Percentiles rank a stretch among this genome's conserved stretches.
Evolutionary conservation across 768 basidiomycete species (phyloP).

Genomic region (Daedaleopsis nitida): DNA sequence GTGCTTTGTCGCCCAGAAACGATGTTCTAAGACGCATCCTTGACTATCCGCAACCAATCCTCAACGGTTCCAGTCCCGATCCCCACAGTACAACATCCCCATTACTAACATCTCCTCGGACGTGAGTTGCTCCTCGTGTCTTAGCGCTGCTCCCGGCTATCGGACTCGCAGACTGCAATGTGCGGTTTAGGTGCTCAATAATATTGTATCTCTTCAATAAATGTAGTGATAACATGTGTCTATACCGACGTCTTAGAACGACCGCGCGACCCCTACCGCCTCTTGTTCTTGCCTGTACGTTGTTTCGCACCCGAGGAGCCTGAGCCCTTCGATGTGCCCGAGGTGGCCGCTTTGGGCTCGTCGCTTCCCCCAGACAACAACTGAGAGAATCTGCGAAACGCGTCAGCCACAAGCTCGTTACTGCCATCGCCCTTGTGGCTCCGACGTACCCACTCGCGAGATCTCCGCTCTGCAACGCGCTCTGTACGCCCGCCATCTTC

Average conservation of each 20-base stretch:
- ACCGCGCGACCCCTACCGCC: constrained; percentile 27
- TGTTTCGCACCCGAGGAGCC: constrained; percentile 24
- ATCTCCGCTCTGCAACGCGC: constrained; percentile 59
- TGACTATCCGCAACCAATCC: constrained; percentile 38
- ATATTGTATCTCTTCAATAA: not conserved
- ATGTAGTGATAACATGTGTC: constrained; percentile 11
- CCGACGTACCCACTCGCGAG: constrained; percentile 54
- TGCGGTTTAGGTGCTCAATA: too few species aligned
- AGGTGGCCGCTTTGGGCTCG: constrained; percentile 33
- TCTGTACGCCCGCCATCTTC: constrained; percentile 56
- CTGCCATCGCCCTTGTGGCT: not conserved
- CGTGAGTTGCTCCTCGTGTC: not conserved
- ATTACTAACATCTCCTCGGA: constrained; percentile 3
- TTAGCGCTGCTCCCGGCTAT: too few species aligned
- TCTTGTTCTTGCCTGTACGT: constrained; percentile 36
- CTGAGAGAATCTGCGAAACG: constrained; percentile 43
- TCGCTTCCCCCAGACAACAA: constrained; percentile 42
- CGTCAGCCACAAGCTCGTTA: not conserved
- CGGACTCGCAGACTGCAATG: too few species aligned
- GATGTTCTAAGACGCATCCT: constrained; percentile 56
- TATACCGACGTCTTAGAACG: not conserved
- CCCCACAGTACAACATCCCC: not conserved
- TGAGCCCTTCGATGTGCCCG: constrained; percentile 18
- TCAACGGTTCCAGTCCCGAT: not conserved
- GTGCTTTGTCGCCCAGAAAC: constrained; percentile 41